Base-by-base conservation (phyloP, 2,329 filamentous ascomycete genomes). In the Rugonectria rugulosa region DNA sequence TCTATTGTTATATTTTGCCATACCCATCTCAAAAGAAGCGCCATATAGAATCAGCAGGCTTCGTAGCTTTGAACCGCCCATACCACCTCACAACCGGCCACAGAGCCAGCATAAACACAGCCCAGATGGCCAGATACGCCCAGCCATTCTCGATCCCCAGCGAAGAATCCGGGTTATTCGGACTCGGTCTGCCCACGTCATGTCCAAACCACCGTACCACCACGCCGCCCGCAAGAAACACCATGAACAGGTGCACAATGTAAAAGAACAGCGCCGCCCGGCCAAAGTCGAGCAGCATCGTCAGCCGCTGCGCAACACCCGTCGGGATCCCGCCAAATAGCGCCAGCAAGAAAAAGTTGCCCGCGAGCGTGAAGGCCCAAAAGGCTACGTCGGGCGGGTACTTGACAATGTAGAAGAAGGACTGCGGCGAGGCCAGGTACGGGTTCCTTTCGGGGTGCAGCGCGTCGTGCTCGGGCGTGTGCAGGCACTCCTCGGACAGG, bases 181-280 rank as follows among this genome's bases (percentile, higher is more conserved):
- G 66, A 15, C 70, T 63, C 3, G 58, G 47, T 3, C 66, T 50
- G 6, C 58, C 72, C 2, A 69, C 67, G 1, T 73, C 70, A 26
- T 71, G 70, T 0, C 78, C 78, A 9, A 77, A 72, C n/a, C 67
- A 49, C 0, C 37, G 43, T 3, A 73, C 60, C 24, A 73, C 43
- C 4, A 68, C 4, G 1, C 40, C 20, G 2, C 66, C 70, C 0
- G 73, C 24, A 2, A 51, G 37, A 19, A 76, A 69, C 4, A 77
- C 55, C 2, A 76, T 31, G 14, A 73, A 31, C 31, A 78, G 59
- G 49, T 80, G 77, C 2, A 65, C 56, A 6, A 79, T 56, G 61
- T 79, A 80, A 44, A 80, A 80, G 68, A 80, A 80, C 5, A 80
- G 59, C 0, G 78, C 76, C 0, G 77, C 77, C n/a, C 72, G 73